Conservation (phyloP, 2,329 filamentous ascomycete genomes). For the Hypoxylon sp. region DNA sequence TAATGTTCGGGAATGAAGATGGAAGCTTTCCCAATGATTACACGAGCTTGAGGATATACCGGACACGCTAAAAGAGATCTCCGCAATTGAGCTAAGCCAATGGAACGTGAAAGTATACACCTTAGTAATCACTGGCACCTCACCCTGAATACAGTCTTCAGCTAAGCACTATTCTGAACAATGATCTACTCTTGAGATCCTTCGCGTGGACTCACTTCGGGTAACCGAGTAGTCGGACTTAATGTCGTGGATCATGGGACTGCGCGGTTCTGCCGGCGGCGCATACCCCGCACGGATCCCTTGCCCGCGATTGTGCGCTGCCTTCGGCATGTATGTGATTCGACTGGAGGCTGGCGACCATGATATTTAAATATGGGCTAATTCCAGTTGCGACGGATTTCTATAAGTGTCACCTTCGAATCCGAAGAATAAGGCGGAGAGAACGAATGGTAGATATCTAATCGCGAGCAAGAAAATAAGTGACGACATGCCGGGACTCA, state of each 20-base stretch:
- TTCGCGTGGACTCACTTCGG: not conserved
- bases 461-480: not conserved
- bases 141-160: not conserved
- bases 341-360: conserved; percentile 14
- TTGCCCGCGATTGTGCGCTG: conserved; percentile 26
- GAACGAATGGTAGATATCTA: not conserved
- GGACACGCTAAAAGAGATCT: not conserved
- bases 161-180: conserved; percentile 3
- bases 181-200: conserved; percentile 19
- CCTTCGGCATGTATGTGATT: conserved; percentile 43
- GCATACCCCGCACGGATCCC: conserved; percentile 42
- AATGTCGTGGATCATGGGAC: conserved; percentile 37
- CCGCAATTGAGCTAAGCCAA: conserved; percentile 1
- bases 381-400: not conserved
- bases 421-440: not conserved
- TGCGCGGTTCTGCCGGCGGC: conserved; percentile 33
- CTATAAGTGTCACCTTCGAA: not conserved
- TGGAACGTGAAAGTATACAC: not conserved
- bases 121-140: not conserved
- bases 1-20: not conserved
- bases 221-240: conserved; percentile 19
- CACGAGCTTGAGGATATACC: not conserved
- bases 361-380: conserved; percentile 19
- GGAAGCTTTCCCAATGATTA: not conserved
- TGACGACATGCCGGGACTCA: conserved; percentile 48